A percentile compares a stretch with the other conserved stretches of the same genome.
Conservation (phyloP, 805 yeast species). For the Candida saitoana region DNA sequence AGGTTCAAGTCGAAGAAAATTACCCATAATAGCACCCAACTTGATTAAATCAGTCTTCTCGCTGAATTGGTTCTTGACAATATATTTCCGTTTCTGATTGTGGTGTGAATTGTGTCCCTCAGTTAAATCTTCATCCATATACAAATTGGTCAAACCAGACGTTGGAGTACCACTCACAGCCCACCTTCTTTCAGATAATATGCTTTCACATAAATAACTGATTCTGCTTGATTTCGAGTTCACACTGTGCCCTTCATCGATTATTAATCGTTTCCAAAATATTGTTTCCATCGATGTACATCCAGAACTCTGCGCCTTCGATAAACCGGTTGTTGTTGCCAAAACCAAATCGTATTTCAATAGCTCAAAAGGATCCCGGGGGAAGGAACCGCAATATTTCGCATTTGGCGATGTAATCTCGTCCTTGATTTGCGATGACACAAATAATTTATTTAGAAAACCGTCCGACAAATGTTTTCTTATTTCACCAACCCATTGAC, state of each 20-base stretch:
- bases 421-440: conserved; percentile 29
- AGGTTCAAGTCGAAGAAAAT: conserved; percentile 57
- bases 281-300: conserved; percentile 38
- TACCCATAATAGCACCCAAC: conserved; percentile 49
- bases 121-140: conserved; percentile 39
- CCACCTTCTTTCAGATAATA: conserved; percentile 64
- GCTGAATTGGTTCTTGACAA: conserved; percentile 47
- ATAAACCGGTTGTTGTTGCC: conserved; percentile 45
- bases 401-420: conserved; percentile 12
- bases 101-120: conserved; percentile 10
- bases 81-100: conserved; percentile 30
- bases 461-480: conserved; percentile 47
- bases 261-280: conserved; percentile 65
- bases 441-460: conserved; percentile 30
- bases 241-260: conserved; percentile 76
- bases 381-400: conserved; percentile 17
- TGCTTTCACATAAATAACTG: conserved; percentile 43
- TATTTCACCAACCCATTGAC: conserved; percentile 62
- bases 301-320: conserved; percentile 31
- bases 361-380: conserved; percentile 26
- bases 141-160: conserved; percentile 58
- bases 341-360: conserved; percentile 50
- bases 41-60: conserved; percentile 50
- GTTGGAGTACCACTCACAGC: conserved; percentile 77
- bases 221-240: conserved; percentile 48